Conservation (phyloP, 75 land plant genomes). For the Sequoia sempervirens region DNA sequence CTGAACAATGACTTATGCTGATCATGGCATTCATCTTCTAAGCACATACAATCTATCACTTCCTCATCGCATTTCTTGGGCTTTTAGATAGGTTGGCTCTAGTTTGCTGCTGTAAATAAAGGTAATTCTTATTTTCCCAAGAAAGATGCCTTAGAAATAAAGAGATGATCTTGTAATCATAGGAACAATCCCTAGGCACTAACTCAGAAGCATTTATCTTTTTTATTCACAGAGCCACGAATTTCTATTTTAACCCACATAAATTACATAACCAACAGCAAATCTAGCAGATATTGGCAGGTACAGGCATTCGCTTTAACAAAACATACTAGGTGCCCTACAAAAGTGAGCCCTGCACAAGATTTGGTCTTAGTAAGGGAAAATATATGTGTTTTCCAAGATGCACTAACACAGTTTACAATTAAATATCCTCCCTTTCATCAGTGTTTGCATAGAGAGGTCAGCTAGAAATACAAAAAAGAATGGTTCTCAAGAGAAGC, state of each 20-base stretch:
- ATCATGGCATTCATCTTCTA: background rate
- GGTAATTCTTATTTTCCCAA: background rate
- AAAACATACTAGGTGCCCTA: background rate
- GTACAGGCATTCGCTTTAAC: background rate
- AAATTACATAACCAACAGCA: background rate
- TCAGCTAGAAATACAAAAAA: background rate
- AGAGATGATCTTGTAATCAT: background rate
- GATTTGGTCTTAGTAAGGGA: background rate
- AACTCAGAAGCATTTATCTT: background rate
- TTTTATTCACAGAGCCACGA: background rate
- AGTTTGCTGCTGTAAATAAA: background rate
- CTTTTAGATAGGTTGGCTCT: background rate
- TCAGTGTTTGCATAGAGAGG: background rate
- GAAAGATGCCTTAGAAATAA: background rate
- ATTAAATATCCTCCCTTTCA: background rate
- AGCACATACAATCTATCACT: background rate
- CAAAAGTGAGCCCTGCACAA: background rate
- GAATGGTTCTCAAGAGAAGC: background rate
- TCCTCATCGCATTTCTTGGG: background rate
- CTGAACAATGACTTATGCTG: background rate
- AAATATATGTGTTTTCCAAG: background rate
- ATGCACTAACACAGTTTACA: background rate
- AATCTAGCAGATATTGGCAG: background rate
- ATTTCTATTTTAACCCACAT: background rate
- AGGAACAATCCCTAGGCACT: background rate